Conservation (phyloP, 345 rosid species). For the Corchorus capsularis region DNA sequence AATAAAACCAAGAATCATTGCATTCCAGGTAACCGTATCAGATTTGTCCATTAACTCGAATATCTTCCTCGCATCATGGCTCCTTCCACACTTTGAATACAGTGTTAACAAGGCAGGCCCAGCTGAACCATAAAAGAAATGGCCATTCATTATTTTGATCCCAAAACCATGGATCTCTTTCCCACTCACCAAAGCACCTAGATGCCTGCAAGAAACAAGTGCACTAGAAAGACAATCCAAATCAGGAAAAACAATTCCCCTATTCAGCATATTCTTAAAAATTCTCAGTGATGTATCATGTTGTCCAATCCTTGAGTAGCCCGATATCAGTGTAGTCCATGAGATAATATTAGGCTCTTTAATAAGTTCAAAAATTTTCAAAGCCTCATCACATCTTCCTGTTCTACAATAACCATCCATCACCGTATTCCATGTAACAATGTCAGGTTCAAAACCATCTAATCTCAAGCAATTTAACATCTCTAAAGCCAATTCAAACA, state of each 20-base stretch:
- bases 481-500: conserved; percentile 31
- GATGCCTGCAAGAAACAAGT: conserved; percentile 36
- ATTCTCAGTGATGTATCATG: conserved; percentile 25
- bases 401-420: conserved; percentile 41
- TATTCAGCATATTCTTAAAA: conserved; percentile 33
- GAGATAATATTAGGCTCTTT: conserved; percentile 36
- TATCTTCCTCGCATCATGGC: conserved; percentile 30
- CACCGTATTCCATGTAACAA: conserved; percentile 38
- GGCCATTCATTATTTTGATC: conserved; percentile 25
- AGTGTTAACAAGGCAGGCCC: conserved; percentile 42
- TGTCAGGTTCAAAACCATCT: conserved; percentile 37
- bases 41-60: conserved; percentile 41
- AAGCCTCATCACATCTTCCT: conserved; percentile 41
- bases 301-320: conserved; percentile 34
- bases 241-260: conserved; percentile 30
- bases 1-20: conserved; percentile 41
- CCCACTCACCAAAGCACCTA: conserved; percentile 30
- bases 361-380: conserved; percentile 31
- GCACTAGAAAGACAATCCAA: conserved; percentile 34
- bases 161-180: conserved; percentile 41
- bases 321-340: conserved; percentile 44
- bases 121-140: conserved; percentile 33
- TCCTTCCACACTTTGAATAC: conserved; percentile 35
- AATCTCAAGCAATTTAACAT: conserved; percentile 26
- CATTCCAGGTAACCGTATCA: conserved; percentile 45